Conservation (phyloP, 805 yeast genomes). For the Myxozyma sirexii region DNA sequence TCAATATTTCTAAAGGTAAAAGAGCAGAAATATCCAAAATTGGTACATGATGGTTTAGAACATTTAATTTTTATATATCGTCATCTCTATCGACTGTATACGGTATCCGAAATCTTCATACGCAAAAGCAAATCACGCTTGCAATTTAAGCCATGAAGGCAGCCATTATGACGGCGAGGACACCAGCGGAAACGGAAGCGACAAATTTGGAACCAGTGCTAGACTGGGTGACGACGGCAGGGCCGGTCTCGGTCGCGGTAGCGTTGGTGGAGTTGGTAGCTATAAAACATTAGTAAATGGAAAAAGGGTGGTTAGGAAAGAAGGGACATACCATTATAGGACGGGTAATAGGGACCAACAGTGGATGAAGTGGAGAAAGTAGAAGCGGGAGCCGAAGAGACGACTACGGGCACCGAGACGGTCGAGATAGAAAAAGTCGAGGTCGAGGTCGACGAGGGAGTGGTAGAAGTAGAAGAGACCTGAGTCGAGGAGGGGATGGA, state of each 20-base stretch:
- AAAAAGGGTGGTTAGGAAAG: not conserved
- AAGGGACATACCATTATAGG: conserved; percentile 23
- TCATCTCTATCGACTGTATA: too few species aligned
- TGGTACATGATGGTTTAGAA: not conserved
- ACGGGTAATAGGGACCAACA: conserved; percentile 11
- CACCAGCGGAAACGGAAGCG: conserved; percentile 30
- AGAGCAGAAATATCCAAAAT: not conserved
- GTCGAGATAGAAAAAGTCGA: conserved; percentile 38
- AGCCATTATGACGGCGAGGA: conserved; percentile 30
- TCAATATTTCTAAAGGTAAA: too few species aligned
- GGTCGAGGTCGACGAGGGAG: conserved; percentile 25
- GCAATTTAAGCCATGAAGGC: conserved; percentile 24
- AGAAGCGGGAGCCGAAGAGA: conserved; percentile 27
- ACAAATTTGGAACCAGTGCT: conserved; percentile 22
- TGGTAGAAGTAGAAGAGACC: conserved; percentile 12
- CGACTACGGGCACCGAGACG: not conserved
- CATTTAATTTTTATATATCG: too few species aligned
- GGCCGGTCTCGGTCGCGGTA: conserved; percentile 18
- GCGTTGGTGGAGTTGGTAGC: conserved; percentile 14
- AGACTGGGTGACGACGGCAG: conserved; percentile 22
- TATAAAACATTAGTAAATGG: conserved; percentile 6
- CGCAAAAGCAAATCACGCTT: not conserved
- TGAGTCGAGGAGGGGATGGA: conserved; percentile 18
- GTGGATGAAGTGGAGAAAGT: conserved; percentile 18
- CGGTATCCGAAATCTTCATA: not conserved